phyloP scores from a whole-genome alignment of 371 early-diverging fungal species.

The Blastocladiella emersonii region DNA sequence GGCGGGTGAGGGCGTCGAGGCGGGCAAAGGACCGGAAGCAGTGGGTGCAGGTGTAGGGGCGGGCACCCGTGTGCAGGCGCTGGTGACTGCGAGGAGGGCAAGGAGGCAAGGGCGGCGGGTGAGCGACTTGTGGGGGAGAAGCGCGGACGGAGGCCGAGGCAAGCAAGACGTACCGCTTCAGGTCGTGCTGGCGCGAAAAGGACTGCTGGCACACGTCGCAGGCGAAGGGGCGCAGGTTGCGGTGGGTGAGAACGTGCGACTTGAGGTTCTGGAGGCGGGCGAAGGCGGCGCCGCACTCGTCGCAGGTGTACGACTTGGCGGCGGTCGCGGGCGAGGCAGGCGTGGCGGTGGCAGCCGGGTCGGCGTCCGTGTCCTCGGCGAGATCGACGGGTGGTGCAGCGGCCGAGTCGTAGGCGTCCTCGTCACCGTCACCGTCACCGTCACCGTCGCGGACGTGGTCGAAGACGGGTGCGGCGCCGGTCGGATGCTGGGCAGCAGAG shows the following conservation, averaged over 20 bases:
- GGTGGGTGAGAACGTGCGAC: background rate
- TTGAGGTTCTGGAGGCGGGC: background rate
- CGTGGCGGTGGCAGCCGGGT: too few relatives aligned
- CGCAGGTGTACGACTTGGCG: too few relatives aligned
- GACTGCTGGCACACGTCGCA: constrained; percentile 43
- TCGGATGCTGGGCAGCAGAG: too few relatives aligned
- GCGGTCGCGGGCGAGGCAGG: too few relatives aligned
- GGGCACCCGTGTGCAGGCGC: constrained; percentile 52
- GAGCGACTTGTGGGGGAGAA: background rate
- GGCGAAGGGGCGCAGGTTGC: constrained; percentile 27
- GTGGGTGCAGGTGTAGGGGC: constrained; percentile 41
- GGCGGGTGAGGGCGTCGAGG: constrained; percentile 53
- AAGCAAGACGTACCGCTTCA: constrained; percentile 25
- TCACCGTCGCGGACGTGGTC: too few relatives aligned
- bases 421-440: too few relatives aligned
- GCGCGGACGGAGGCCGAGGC: background rate
- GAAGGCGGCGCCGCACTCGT: background rate
- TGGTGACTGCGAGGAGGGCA: too few relatives aligned
- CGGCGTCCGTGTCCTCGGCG: too few relatives aligned
- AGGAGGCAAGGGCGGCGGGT: background rate
- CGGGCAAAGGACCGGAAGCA: constrained; percentile 56
- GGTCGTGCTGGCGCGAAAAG: constrained; percentile 57
- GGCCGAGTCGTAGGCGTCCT: too few relatives aligned
- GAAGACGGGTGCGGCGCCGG: too few relatives aligned
- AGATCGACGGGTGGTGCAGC: too few relatives aligned